Evolutionary conservation across 2,329 filamentous ascomycete genomes (phyloP).

Genomic region (Chaetothyriales sp.): DNA sequence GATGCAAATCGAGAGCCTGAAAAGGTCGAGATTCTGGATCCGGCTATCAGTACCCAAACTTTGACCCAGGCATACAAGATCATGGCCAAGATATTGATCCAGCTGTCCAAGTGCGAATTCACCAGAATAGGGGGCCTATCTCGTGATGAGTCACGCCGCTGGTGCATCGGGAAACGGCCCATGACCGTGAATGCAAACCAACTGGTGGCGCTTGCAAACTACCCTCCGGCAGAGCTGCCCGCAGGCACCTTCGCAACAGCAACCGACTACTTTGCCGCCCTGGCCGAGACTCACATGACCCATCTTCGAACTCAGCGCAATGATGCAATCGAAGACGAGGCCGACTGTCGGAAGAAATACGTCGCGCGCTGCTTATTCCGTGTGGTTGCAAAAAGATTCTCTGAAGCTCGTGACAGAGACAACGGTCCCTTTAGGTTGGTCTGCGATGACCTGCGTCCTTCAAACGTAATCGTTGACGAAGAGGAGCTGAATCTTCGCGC

Average conservation of each 20-base stretch:
- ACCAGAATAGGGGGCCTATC: no score
- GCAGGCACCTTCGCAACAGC: conserved; percentile 14
- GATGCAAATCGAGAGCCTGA: no score
- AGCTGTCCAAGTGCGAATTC: no score
- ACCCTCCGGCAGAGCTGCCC: conserved; percentile 14
- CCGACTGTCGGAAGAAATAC: conserved; percentile 19
- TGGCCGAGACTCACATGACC: conserved; percentile 18
- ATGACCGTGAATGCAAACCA: conserved; percentile 20
- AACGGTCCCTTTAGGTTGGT: conserved; percentile 16
- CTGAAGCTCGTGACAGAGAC: neutral
- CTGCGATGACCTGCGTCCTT: conserved; percentile 18
- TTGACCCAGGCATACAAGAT: no score
- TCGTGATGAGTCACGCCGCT: no score
- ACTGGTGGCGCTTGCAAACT: conserved; percentile 14
- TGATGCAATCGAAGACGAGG: conserved; percentile 16
- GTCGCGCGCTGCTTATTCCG: conserved; percentile 17
- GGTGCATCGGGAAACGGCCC: conserved; percentile 3
- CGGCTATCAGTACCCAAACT: no score
- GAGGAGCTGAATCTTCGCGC: conserved; percentile 18
- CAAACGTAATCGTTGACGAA: conserved; percentile 17
- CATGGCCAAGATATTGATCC: no score
- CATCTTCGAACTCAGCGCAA: conserved; percentile 20
- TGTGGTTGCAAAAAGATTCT: conserved; percentile 6
- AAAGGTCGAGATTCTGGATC: no score
- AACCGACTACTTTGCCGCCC: conserved; percentile 18